A percentile compares a stretch with the other conserved stretches of the same genome.
Conservation (phyloP, 176 grass and related monocot species). For the Musa beccarii region DNA sequence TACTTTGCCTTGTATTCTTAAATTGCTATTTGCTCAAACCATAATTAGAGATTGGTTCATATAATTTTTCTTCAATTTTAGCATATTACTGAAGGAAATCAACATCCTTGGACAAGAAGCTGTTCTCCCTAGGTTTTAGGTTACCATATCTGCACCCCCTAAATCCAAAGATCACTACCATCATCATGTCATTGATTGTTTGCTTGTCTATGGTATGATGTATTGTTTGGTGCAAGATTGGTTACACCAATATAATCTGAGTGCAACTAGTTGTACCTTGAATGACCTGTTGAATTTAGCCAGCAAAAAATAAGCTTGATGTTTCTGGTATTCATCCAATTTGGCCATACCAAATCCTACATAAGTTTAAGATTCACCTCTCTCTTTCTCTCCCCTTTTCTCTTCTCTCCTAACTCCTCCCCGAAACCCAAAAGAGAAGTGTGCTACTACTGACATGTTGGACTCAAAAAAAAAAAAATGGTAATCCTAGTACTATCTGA, state of each 20-base stretch:
- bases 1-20: too few species aligned
- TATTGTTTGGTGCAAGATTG: background rate
- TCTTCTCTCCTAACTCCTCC: background rate
- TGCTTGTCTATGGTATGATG: background rate
- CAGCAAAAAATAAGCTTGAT: too few species aligned
- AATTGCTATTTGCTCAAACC: too few species aligned
- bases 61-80: background rate
- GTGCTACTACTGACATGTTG: background rate
- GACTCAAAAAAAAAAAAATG: background rate
- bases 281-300: too few species aligned
- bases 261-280: too few species aligned
- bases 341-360: too few species aligned
- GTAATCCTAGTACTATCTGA: too few species aligned
- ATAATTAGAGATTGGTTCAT: too few species aligned
- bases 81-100: background rate
- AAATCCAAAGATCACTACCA: background rate
- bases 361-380: too few species aligned
- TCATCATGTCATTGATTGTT: background rate
- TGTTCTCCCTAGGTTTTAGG: too few species aligned
- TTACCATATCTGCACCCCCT: background rate
- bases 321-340: too few species aligned
- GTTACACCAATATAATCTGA: background rate
- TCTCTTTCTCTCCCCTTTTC: background rate
- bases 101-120: background rate
- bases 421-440: background rate